Evolutionary conservation across 2,329 filamentous ascomycete species (phyloP), one percentile per base, ranked within the genome.

Genomic region (Cytospora schulzeri): DNA sequence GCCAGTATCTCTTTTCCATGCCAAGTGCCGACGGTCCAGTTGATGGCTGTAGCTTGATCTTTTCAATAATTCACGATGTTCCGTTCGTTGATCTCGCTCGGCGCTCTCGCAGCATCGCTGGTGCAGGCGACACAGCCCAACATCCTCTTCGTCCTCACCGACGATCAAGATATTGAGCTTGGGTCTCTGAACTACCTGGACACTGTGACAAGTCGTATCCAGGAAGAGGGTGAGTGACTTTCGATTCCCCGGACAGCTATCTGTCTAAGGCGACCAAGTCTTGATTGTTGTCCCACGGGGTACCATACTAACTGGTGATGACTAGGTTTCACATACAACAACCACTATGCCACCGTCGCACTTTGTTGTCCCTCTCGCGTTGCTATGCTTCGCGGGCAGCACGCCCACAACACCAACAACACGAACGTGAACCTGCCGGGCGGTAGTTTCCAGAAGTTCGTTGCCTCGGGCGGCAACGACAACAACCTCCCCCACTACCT

Each of bases 401-500:
- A 85, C 61, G 84, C 85, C 0, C 86, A 89, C 69, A 88, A 88
- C 67, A 88, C 85, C 1, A 91, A 91, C 68, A 86, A 91, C 1
- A 91, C 89, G 0, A 77, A 83, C 55, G 79, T 85, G 0, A 68
- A 57, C 33, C 78, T 85, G 19, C 87, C 86, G 3, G 85, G 87
- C 66, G 87, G 85, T 83, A 75, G 85, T 4, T 92, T 88, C 69
- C 84, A 85, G 1, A 90, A 91, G 69, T 89, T 91, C 63, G 76
- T 91, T 17, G 77, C 77, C 3, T 80, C 89, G 60, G 88, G 89
- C 0, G 80, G 86, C 66, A 90, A 91, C 64, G 81, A 88, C 1
- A 83, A 88, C 41, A 91, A 89, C 66, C 80, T 92, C 0, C 89
- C 89, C 0, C 73, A 91, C 0, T 92, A 89, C 88, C 75, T 92